Percentiles rank a stretch among this genome's conserved stretches.
phyloP scores from a whole-genome alignment of 495 filamentous ascomycete genomes.

The Bacidia rubella region DNA sequence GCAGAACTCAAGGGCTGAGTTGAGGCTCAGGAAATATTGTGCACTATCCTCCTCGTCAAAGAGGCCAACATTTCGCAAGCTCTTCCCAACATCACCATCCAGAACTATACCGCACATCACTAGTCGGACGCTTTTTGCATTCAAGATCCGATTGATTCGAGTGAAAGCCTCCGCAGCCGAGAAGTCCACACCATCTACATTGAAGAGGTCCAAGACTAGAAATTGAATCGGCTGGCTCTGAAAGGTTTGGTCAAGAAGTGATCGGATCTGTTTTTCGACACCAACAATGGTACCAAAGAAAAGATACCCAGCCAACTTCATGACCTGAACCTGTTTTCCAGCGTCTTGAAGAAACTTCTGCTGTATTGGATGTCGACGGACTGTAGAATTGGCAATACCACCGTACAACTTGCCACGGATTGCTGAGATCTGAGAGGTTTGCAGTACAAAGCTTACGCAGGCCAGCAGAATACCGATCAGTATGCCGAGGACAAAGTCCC shows the following conservation, averaged over 20 bases:
- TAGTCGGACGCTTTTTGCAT: conserved; percentile 58
- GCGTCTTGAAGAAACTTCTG: conserved; percentile 73
- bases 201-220: conserved; percentile 75
- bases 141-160: conserved; percentile 71
- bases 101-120: conserved; percentile 68
- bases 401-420: conserved; percentile 79
- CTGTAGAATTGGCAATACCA: conserved; percentile 76
- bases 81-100: conserved; percentile 58
- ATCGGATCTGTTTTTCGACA: conserved; percentile 75
- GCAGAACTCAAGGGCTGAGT: conserved; percentile 82
- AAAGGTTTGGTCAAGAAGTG: conserved; percentile 71
- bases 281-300: conserved; percentile 96
- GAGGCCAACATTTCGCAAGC: conserved; percentile 67
- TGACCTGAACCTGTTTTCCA: conserved; percentile 73
- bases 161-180: conserved; percentile 91
- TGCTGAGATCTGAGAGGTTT: conserved; percentile 77
- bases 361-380: conserved; percentile 78
- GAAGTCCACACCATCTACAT: conserved; percentile 88
- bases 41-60: conserved; percentile 52
- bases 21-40: conserved; percentile 74
- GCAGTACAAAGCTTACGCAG: conserved; percentile 78
- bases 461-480: conserved; percentile 83
- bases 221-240: conserved; percentile 65
- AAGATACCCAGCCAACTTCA: conserved; percentile 81
- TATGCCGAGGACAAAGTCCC: conserved; percentile 92